phyloP scores from a whole-genome alignment of 2,329 filamentous ascomycete genomes.

The Metarhizium robertsii region DNA sequence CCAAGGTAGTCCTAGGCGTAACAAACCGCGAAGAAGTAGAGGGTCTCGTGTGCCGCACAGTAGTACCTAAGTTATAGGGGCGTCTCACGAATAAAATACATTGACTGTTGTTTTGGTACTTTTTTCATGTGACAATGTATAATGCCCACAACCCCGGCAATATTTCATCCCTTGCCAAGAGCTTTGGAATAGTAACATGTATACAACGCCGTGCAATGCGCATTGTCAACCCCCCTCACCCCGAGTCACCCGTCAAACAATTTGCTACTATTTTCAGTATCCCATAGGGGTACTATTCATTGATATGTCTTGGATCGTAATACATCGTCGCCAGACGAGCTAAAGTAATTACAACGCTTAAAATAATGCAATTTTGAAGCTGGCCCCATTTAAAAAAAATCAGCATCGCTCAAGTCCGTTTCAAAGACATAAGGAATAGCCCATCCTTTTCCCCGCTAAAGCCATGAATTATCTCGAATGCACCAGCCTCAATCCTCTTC shows the following conservation, averaged over 20 bases:
- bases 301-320: neutral
- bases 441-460: slow-evolving; percentile 68
- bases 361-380: neutral
- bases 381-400: slow-evolving; percentile 1
- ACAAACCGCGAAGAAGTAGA: too few relatives aligned
- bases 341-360: neutral
- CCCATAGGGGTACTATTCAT: neutral
- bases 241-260: neutral
- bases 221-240: too few relatives aligned
- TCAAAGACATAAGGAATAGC: neutral
- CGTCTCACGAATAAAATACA: too few relatives aligned
- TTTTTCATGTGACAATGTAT: too few relatives aligned
- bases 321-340: slow-evolving; percentile 1
- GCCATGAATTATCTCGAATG: slow-evolving; percentile 96
- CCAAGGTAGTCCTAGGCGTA: too few relatives aligned
- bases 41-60: too few relatives aligned
- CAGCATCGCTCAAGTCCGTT: neutral
- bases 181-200: too few relatives aligned
- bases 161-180: too few relatives aligned
- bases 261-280: neutral
- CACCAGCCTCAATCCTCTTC: slow-evolving; percentile 50
- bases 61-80: too few relatives aligned
- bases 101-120: too few relatives aligned
- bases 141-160: too few relatives aligned
- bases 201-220: too few relatives aligned